Evolutionary conservation across 495 filamentous ascomycete species (phyloP), one percentile per base, ranked within the genome.

Genomic region (Aspergillus bertholletiae): DNA sequence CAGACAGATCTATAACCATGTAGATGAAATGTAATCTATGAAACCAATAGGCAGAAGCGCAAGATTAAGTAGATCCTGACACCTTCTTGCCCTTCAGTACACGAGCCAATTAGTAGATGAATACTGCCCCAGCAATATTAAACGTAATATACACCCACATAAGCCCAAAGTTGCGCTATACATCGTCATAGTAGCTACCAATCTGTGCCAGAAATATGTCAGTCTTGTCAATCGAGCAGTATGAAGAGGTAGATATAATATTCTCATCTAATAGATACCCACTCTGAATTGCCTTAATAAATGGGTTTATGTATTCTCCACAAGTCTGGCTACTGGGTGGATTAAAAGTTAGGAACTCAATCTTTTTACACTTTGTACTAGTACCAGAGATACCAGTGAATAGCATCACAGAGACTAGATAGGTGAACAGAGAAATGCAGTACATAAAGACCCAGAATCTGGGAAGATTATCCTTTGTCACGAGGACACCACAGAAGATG

Each of bases 371-470:
- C 86, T 78, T 0, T 64, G n/a, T 0, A n/a, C n/a, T n/a, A n/a
- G 58, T 54, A 15, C 41, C 78, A 74, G 48, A 83, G 78, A 53
- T 79, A 78, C 11, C 87, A 62, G 74, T 69, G 0, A 80, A 73
- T 3, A 58, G 22, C 30, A 62, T 17, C 7, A 43, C 46, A 6
- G 52, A 53, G 2, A 58, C 48, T 24, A 58, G 63, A 57, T 88
- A 87, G 0, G 79, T 83, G 45, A 87, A 78, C 9, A 84, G 84
- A n/a, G 79, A 83, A 57, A 85, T 74, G 30, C 81, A 79, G 64
- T 87, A 86, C 80, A 87, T 84, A 71, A 87, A 87, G 56, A 84
- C 83, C 85, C 84, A 88, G 75, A 89, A 90, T 15, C 79, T 70
- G 1, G 85, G 85, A 11, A 87, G 68, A 2, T 72, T 76, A 8